Base-by-base conservation (phyloP, 768 basidiomycete genomes). In the Russula lepida region DNA sequence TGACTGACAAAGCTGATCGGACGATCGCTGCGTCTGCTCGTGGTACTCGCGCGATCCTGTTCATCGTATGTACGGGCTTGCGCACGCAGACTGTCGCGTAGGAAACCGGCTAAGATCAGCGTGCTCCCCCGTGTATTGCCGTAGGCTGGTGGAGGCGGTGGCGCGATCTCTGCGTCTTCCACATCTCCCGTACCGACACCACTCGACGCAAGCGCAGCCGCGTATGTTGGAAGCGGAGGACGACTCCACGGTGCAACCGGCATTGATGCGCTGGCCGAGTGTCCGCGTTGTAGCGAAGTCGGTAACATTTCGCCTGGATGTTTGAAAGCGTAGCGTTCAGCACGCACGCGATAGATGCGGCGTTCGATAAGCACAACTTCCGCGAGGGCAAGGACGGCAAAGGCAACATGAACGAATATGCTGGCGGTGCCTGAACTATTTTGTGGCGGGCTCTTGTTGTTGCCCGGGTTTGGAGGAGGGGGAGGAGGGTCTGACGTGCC, bases 121-220 rank as follows among this genome's bases (percentile, higher is more conserved):
- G 77, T 85, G 72, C 84, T 86, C 37, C 85, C 86, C 51, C 86
- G 79, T 21, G 84, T 86, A 66, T 86, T 79, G 25, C 88, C 87
- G 69, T 89, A 89, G n/a, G 85, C 84, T 11, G 88, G 88, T 7
- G 88, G 88, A 1, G 88, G 86, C 4, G 83, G 78, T 21, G 76
- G 78, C 3, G 85, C 86, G 59, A 88, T 89, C 39, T 79, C 69
- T 68, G 81, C 75, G 69, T 88, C 86, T 66, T 89, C 88, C 28
- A 86, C 86, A 70, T 89, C 87, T 44, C 86, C 87, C 4, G 88
- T 88, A 37, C 84, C 85, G 15, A 75, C 78, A 15, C 86, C 86
- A 69, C 81, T 83, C 64, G 85, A 79, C 8, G 81, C 79, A n/a
- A 90, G 74, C 2, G 83, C 81, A 21, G 85, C 83, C 4, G 84